Evolutionary conservation across 179 eudicot species (phyloP).

Genomic region (Silene vulgaris): DNA sequence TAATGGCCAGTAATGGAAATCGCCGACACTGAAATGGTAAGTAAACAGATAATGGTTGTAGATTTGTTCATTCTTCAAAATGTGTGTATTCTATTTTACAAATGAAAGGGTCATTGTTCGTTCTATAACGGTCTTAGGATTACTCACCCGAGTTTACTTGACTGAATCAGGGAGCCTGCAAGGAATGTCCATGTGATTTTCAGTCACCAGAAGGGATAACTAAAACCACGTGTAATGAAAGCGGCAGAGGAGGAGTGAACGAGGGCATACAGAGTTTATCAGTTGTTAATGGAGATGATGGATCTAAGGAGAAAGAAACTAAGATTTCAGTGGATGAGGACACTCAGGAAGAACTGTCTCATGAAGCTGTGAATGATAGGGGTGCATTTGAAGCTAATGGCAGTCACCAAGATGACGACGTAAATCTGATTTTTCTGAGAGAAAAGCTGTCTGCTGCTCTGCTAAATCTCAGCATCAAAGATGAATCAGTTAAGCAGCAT

Average conservation of each 20-base stretch:
- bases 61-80: too few relatives aligned
- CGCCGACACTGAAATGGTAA: background rate
- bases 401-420: constrained; percentile 31
- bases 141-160: background rate
- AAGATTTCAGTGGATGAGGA: constrained; percentile 15
- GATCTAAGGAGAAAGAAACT: background rate
- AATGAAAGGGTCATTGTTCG: too few relatives aligned
- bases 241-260: constrained; percentile 8
- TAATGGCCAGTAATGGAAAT: background rate
- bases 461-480: constrained; percentile 59
- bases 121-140: too few relatives aligned
- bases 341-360: constrained; percentile 21
- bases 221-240: constrained; percentile 15
- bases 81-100: too few relatives aligned
- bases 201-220: constrained; percentile 26
- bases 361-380: constrained; percentile 26
- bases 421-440: constrained; percentile 41
- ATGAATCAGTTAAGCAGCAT: constrained; percentile 74
- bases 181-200: constrained; percentile 19
- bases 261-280: constrained; percentile 9
- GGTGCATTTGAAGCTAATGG: constrained; percentile 26
- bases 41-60: background rate
- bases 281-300: constrained; percentile 12
- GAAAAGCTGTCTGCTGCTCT: constrained; percentile 78
- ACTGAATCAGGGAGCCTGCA: constrained; percentile 20